Conservation (phyloP, 768 basidiomycete species). For the Tricholoma matsutake region DNA sequence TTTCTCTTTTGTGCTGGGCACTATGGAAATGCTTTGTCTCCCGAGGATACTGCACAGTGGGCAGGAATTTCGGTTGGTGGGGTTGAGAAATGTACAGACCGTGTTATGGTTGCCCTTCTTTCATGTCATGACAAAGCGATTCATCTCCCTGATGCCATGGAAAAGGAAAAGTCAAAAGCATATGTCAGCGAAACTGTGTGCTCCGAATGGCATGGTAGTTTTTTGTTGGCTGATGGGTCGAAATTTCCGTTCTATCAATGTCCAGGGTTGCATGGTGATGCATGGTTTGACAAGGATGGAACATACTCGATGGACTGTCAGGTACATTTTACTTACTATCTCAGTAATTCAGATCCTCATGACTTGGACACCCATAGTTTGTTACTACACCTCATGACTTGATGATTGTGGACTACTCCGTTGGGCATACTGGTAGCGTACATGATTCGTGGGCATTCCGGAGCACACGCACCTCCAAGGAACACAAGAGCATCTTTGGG, state of each 20-base stretch:
- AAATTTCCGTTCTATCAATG: constrained; percentile 19
- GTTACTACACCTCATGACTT: constrained; percentile 15
- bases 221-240: constrained; percentile 23
- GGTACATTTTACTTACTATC: constrained; percentile 11
- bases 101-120: constrained; percentile 10
- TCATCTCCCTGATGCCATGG: background rate
- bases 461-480: constrained; percentile 12
- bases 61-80: no score
- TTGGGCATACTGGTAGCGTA: background rate
- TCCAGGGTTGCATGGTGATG: constrained; percentile 22
- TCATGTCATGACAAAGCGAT: constrained; percentile 1
- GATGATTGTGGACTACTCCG: constrained; percentile 7
- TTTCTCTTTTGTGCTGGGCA: constrained; percentile 13
- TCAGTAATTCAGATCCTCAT: background rate
- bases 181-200: constrained; percentile 8
- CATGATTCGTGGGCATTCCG: constrained; percentile 24
- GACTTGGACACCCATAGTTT: background rate
- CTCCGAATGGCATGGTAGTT: constrained; percentile 21
- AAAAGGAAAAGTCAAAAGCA: constrained; percentile 10
- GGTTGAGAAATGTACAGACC: constrained; percentile 12
- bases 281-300: constrained; percentile 19
- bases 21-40: constrained; percentile 16
- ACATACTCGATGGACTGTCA: constrained; percentile 17
- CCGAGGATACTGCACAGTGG: constrained; percentile 15
- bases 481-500: constrained; percentile 15